Evolutionary conservation across 169 alveolate genomes (phyloP), one percentile per base, ranked within the genome.

Genomic region (Amoebophrya sp.): DNA sequence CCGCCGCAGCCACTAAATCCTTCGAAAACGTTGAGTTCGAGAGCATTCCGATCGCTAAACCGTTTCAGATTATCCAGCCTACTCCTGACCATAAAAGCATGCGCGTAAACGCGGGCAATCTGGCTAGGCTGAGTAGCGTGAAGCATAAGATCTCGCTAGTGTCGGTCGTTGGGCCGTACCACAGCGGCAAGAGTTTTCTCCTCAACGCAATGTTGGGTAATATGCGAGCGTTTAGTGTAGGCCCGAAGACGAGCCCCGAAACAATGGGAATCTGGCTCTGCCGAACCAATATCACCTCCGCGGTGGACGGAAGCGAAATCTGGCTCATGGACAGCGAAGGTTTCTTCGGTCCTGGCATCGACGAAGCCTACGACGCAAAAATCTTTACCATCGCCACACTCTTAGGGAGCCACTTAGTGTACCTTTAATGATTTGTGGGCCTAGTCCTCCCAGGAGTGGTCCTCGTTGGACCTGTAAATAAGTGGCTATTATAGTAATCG

Each of bases 251-350:
- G 26, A 89, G 92, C 65, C 94, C 94, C 0, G 93, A 92, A 92
- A 92, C 94, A 12, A 83, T 90, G 89, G 94, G 94, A 29, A 92
- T 92, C 29, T 92, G 94, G 94, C 40, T 89, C 39, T 89, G 91
- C 91, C 91, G 91, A 29, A 89, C 91, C 26, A 54, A 89, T 34
- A 41, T 89, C 14, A 47, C 65, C 29, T 40, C 41, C 36, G 91
- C 41, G 6, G 89, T 39, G 36, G 47, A 29, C 83, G 41, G 90
- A 41, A 23, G 34, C 12, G 90, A 92, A 93, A 91, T 92, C 0
- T 92, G 94, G 94, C 47, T 92, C 34, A 92, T 92, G 94, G 94
- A 92, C 39, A 90, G 93, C 0, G 94, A 92, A 33, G 94, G 94
- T 34, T 92, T 92, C 65, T 92, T 92, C 55, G 94, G 94, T 36